Evolutionary conservation across 2,329 filamentous ascomycete genomes (phyloP).

Genomic region (Curvularia eragrostidis): DNA sequence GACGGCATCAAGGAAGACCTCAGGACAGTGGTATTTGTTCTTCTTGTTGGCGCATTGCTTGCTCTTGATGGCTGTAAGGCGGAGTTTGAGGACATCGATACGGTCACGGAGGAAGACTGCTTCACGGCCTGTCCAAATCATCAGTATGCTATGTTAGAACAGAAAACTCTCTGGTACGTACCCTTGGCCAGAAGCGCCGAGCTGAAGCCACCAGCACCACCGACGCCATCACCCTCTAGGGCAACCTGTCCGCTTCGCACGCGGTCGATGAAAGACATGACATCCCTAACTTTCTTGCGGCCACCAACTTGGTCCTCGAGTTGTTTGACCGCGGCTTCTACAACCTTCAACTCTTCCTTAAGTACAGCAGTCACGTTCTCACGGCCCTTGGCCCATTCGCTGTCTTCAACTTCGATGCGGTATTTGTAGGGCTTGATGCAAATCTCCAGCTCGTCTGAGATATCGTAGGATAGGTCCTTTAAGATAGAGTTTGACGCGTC

Average conservation of each 20-base stretch:
- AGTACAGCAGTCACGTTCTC: slow-evolving; percentile 81
- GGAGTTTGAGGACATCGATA: slow-evolving; percentile 87
- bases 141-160: slow-evolving; percentile 8
- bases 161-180: slow-evolving; percentile 48
- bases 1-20: slow-evolving; percentile 97
- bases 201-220: slow-evolving; percentile 92
- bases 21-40: slow-evolving; percentile 97
- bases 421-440: slow-evolving; percentile 99
- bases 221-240: slow-evolving; percentile 81
- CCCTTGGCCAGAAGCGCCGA: slow-evolving; percentile 83
- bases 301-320: slow-evolving; percentile 82
- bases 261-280: slow-evolving; percentile 89
- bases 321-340: slow-evolving; percentile 76
- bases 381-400: slow-evolving; percentile 84
- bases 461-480: slow-evolving; percentile 94
- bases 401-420: slow-evolving; percentile 90
- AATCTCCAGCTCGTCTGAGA: slow-evolving; percentile 96
- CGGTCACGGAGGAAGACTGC: slow-evolving; percentile 93
- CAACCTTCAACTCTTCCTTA: slow-evolving; percentile 86
- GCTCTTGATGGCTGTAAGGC: slow-evolving; percentile 84
- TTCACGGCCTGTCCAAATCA: slow-evolving; percentile 73
- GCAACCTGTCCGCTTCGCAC: slow-evolving; percentile 84
- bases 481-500: slow-evolving; percentile 89
- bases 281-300: slow-evolving; percentile 83
- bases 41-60: slow-evolving; percentile 83